Evolutionary conservation across 2,329 filamentous ascomycete species (phyloP).

Genomic region (Rhexocercosporidium sp.): DNA sequence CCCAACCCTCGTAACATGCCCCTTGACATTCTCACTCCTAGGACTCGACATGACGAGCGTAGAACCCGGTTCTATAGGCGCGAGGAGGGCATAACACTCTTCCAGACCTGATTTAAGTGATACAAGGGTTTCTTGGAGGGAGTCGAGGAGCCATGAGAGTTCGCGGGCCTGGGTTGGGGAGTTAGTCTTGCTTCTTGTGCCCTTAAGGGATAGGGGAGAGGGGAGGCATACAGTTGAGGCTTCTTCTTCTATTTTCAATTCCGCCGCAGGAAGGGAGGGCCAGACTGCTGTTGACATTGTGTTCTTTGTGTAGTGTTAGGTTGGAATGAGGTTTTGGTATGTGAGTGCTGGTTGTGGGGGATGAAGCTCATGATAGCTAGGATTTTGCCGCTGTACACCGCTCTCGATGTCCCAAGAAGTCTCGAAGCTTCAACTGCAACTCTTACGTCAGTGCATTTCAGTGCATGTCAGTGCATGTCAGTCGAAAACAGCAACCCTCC

Average conservation of each 20-base stretch:
- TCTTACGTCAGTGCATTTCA: neutral
- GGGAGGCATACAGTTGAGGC: slow-evolving; percentile 36
- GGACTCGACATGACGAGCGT: slow-evolving; percentile 89
- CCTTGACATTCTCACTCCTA: slow-evolving; percentile 89
- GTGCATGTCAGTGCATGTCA: no score
- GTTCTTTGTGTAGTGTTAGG: no score
- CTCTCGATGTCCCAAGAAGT: neutral
- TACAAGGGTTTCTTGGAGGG: slow-evolving; percentile 41
- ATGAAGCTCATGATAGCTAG: slow-evolving; percentile 3
- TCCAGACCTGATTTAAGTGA: slow-evolving; percentile 64
- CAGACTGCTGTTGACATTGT: slow-evolving; percentile 34
- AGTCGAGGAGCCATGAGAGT: slow-evolving; percentile 44
- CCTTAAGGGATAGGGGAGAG: neutral
- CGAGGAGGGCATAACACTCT: slow-evolving; percentile 86
- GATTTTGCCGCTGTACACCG: slow-evolving; percentile 7
- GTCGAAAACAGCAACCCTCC: no score
- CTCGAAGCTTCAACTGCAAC: slow-evolving; percentile 1
- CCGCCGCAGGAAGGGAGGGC: slow-evolving; percentile 36
- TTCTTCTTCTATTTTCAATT: slow-evolving; percentile 39
- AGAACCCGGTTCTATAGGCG: slow-evolving; percentile 82
- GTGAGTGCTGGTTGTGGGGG: neutral
- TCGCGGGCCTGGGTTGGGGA: slow-evolving; percentile 37
- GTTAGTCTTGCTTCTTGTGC: slow-evolving; percentile 4
- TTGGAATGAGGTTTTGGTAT: no score
- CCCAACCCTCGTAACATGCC: slow-evolving; percentile 87